These are phyloP conservation scores for Aspergillus sp. DNA, from an alignment of 2,329 filamentous ascomycete genomes.

Conservation along the genomic window DNA sequence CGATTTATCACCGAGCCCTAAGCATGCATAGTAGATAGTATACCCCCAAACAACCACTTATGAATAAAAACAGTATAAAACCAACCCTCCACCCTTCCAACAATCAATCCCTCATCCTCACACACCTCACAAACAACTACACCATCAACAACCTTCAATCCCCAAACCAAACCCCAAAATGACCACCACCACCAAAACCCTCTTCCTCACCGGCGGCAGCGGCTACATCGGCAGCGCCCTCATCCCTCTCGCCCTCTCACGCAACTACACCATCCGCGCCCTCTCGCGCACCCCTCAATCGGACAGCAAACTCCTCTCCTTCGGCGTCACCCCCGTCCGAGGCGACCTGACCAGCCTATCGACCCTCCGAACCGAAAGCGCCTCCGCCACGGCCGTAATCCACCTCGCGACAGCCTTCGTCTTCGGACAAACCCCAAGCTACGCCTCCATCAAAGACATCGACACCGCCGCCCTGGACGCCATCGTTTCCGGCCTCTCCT, in stretches of 20 bases:
- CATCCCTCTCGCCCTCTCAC: slow-evolving; percentile 40
- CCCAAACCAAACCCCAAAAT: slow-evolving; percentile 2
- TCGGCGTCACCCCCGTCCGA: slow-evolving; percentile 37
- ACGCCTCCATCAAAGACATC: slow-evolving; percentile 24
- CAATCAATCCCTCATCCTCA: not conserved
- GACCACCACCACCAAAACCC: not conserved
- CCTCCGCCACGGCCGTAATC: slow-evolving; percentile 40
- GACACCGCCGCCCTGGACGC: slow-evolving; percentile 43
- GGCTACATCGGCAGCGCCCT: slow-evolving; percentile 48
- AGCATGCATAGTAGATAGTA: no score
- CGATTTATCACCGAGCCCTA: no score
- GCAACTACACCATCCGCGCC: slow-evolving; percentile 46
- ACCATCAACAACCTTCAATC: not conserved
- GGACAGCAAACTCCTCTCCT: slow-evolving; percentile 29
- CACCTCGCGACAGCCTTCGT: slow-evolving; percentile 49
- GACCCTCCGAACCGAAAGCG: slow-evolving; percentile 35
- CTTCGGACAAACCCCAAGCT: slow-evolving; percentile 35
- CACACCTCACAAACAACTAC: not conserved
- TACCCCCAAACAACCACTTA: no score
- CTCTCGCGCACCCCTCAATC: slow-evolving; percentile 42
- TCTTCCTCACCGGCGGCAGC: slow-evolving; percentile 49
- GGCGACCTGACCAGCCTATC: slow-evolving; percentile 42
- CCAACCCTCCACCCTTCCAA: not conserved
- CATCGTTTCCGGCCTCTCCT: slow-evolving; percentile 34
- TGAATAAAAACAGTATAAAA: no score